phyloP scores from a whole-genome alignment of 2,329 filamentous ascomycete species.

The Ceratocystis alfenasii region DNA sequence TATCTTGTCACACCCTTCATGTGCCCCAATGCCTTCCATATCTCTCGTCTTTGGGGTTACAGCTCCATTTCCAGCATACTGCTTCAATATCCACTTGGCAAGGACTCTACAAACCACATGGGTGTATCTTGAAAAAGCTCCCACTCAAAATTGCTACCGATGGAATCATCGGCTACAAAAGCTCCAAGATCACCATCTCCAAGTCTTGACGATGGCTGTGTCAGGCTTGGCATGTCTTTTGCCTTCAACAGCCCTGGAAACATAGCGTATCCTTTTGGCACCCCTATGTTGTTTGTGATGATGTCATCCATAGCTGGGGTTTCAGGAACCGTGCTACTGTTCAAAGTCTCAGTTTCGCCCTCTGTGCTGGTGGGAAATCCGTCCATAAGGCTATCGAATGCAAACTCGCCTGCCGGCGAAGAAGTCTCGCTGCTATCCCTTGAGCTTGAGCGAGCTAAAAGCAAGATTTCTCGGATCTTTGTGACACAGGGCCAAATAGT shows the following conservation, averaged over 20 bases:
- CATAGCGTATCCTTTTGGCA: not conserved
- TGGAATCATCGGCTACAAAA: slow-evolving; percentile 19
- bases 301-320: not conserved
- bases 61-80: not conserved
- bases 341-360: not conserved
- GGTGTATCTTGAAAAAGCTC: not conserved
- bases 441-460: slow-evolving; percentile 23
- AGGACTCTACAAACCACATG: not conserved
- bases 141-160: slow-evolving; percentile 13
- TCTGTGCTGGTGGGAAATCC: not conserved
- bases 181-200: slow-evolving; percentile 9
- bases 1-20: not conserved
- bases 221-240: not conserved
- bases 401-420: not conserved
- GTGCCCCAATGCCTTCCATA: not conserved
- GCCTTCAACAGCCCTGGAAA: not conserved
- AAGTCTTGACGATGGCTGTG: not conserved
- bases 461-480: slow-evolving; percentile 32
- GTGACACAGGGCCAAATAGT: slow-evolving; percentile 37
- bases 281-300: not conserved
- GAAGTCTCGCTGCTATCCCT: not conserved
- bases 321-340: not conserved
- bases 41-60: not conserved
- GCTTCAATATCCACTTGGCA: not conserved
- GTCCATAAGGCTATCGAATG: slow-evolving; percentile 16